These are phyloP conservation scores for Breynia disticha DNA, from an alignment of 441 rosid genomes.

Conservation along the genomic window DNA sequence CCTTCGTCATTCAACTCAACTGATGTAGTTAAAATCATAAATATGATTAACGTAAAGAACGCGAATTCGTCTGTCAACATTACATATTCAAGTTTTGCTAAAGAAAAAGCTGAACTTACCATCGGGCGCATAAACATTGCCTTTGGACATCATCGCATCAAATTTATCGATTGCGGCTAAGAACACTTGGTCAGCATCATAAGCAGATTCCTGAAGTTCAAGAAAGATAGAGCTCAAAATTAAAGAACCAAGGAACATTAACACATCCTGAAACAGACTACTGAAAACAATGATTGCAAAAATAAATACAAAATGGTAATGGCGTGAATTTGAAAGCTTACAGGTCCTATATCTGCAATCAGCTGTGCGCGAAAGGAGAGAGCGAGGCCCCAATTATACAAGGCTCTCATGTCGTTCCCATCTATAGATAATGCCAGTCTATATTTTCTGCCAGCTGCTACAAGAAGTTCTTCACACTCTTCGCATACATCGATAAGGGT, in stretches of 20 bases:
- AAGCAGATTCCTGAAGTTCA: constrained; percentile 49
- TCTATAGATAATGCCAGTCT: constrained; percentile 50
- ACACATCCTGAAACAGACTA: too few relatives aligned
- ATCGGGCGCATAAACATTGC: constrained; percentile 52
- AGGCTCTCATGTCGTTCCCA: constrained; percentile 52
- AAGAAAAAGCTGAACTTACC: constrained; percentile 23
- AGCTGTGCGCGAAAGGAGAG: constrained; percentile 65
- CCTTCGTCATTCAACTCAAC: too few relatives aligned
- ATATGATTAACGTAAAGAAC: too few relatives aligned
- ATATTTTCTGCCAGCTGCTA: constrained; percentile 61
- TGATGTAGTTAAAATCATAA: too few relatives aligned
- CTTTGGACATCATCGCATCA: constrained; percentile 58
- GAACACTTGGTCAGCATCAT: constrained; percentile 65
- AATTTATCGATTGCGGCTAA: constrained; percentile 71
- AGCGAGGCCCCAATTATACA: constrained; percentile 77
- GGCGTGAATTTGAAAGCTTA: constrained; percentile 20
- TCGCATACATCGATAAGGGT: constrained; percentile 46
- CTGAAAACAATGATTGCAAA: too few relatives aligned
- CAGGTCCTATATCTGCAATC: constrained; percentile 69
- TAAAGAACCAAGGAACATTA: neutral
- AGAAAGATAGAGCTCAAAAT: neutral
- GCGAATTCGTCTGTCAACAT: neutral
- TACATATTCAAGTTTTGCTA: neutral
- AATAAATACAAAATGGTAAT: neutral
- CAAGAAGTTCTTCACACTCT: constrained; percentile 63